Evolutionary conservation across 2,329 filamentous ascomycete species (phyloP).

Genomic region (Fusarium haematococcum): DNA sequence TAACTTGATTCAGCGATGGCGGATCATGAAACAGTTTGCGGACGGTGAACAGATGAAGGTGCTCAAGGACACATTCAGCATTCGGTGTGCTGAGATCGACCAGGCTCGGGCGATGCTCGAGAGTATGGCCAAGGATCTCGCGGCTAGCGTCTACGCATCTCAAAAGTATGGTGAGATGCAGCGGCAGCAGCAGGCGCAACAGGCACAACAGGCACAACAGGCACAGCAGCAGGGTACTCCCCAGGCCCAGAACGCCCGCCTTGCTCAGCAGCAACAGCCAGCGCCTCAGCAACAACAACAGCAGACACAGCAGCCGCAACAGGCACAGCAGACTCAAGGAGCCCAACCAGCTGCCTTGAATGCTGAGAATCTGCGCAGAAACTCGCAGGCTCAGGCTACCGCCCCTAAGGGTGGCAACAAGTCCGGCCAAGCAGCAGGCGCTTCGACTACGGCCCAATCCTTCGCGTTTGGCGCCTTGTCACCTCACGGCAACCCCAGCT

Average conservation of each 20-base stretch:
- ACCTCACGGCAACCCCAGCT: constrained; percentile 70
- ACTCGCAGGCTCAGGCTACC: constrained; percentile 60
- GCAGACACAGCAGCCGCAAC: constrained; percentile 38
- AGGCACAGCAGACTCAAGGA: constrained; percentile 36
- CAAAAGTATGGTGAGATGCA: background rate
- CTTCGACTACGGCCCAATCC: constrained; percentile 68
- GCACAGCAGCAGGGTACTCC: constrained; percentile 42
- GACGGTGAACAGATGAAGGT: constrained; percentile 60
- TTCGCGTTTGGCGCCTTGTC: constrained; percentile 67
- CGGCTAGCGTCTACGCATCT: constrained; percentile 46
- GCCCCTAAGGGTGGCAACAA: constrained; percentile 55
- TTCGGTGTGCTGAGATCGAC: constrained; percentile 64
- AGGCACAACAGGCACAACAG: constrained; percentile 32
- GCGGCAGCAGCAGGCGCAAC: background rate
- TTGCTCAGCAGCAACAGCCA: constrained; percentile 50
- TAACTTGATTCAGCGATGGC: constrained; percentile 61
- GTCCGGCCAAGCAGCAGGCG: constrained; percentile 63
- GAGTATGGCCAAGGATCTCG: constrained; percentile 63
- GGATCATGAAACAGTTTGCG: constrained; percentile 65
- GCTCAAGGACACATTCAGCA: constrained; percentile 63
- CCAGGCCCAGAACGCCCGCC: constrained; percentile 45
- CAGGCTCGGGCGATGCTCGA: constrained; percentile 60
- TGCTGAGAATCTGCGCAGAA: constrained; percentile 64
- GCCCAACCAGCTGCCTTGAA: constrained; percentile 52
- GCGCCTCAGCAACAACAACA: constrained; percentile 49